A percentile compares a stretch with the other conserved stretches of the same genome.
Conservation (phyloP, 352 stramenopile species). For the Peronospora destructor region DNA sequence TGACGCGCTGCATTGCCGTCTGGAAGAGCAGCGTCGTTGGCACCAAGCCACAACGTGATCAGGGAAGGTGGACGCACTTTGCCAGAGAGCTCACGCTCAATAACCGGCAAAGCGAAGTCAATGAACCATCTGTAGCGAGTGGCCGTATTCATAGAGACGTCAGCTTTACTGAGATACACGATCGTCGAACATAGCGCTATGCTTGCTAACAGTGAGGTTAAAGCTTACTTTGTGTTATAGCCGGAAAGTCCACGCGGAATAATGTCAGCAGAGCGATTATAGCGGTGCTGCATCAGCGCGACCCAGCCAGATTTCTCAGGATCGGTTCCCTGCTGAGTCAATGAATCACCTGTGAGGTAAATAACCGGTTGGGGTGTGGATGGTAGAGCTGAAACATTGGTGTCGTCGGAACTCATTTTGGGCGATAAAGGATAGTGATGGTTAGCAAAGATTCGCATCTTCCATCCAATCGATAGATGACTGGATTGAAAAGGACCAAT, state of each 20-base stretch:
- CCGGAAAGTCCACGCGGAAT: conserved; percentile 40
- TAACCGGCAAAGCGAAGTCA: conserved; percentile 30
- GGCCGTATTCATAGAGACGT: background rate
- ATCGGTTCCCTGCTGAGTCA: conserved; percentile 40
- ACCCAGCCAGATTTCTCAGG: conserved; percentile 31
- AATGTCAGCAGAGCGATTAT: conserved; percentile 40
- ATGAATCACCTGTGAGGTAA: conserved; percentile 41
- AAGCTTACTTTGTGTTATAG: conserved; percentile 41
- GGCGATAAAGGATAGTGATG: background rate
- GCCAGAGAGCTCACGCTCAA: conserved; percentile 32
- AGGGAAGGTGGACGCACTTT: conserved; percentile 31
- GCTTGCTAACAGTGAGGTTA: no score
- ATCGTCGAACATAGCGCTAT: background rate
- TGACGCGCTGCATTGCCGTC: conserved; percentile 19
- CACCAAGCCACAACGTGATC: conserved; percentile 59
- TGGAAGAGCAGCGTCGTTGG: conserved; percentile 54
- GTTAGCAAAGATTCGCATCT: background rate
- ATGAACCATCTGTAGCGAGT: conserved; percentile 37
- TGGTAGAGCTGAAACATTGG: background rate
- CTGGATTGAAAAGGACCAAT: no score
- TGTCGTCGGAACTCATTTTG: conserved; percentile 18
- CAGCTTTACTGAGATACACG: background rate
- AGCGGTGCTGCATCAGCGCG: conserved; percentile 34
- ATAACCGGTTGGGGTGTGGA: conserved; percentile 26
- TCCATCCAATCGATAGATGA: background rate